Base-by-base conservation (phyloP, 1,284 basidiomycete species). In the Cerrena zonata region DNA sequence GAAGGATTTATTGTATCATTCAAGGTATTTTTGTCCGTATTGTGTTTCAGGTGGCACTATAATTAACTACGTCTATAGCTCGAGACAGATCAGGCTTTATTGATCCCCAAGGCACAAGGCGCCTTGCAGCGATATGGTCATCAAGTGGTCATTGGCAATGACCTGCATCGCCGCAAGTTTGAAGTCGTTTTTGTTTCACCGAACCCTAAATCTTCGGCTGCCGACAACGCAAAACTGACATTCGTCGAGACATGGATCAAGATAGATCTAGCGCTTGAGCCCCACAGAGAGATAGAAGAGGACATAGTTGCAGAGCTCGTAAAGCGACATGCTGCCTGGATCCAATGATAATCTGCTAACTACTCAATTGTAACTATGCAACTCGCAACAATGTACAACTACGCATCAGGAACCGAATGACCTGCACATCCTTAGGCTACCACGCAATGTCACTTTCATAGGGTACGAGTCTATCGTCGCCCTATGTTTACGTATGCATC, bases 121-220 rank as follows among this genome's bases (percentile, higher is more conserved):
- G 91, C 95, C 2, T 79, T 99, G 24, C 85, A 92, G 55, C 81
- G 94, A 21, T 99, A 99, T 65, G 94, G 94, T 0, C 95, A 99
- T 66, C 94, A 98, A 67, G 84, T 97, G 23, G 96, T 99, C 45
- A 93, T 99, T 58, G 95, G 91, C 23, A 99, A 99, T 67, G 88
- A 95, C 54, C 80, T 99, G 12, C 81, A 94, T 61, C 76, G 81
- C 44, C 81, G 95, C 49, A 99, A 99, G 69, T 80, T 80, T 59
- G 89, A 94, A 65, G 94, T 99, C 49, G 89, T 95, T 2, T 90
- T 99, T 62, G 88, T 99, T 26, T 68, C 73, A 1, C 62, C 60
- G 18, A 57, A 51, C 4, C 27, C 23, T n/a, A 46, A 55, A 21
- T 22, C 47, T n/a, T 36, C 45, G n/a, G 42, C 30, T 48, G 41